Percentiles rank a stretch among this genome's conserved stretches.
These are phyloP conservation scores for Coprinopsis sp. DNA, from an alignment of 768 basidiomycete species.

Conservation along the genomic window DNA sequence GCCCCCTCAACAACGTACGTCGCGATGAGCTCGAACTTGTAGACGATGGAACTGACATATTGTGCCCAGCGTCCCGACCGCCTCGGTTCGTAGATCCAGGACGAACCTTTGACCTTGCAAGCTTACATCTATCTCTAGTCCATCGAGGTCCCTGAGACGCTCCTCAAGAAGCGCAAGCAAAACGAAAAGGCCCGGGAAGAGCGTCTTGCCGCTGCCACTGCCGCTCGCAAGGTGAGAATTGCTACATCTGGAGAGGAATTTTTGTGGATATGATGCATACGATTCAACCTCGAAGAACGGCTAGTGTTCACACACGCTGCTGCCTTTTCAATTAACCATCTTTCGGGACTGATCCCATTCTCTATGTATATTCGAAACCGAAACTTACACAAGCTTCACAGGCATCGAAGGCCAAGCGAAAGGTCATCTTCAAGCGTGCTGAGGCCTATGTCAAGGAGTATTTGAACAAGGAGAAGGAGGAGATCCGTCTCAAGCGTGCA, in stretches of 20 bases:
- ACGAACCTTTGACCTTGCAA: constrained; percentile 14
- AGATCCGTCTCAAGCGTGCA: constrained; percentile 90
- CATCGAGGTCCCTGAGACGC: constrained; percentile 97
- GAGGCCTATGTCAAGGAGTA: constrained; percentile 99
- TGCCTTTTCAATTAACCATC: constrained; percentile 85
- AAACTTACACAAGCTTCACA: constrained; percentile 27
- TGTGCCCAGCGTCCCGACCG: constrained; percentile 46
- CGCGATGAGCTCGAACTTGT: constrained; percentile 1
- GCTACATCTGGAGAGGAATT: constrained; percentile 6
- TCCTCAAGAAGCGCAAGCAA: constrained; percentile 99
- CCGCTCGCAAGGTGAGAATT: constrained; percentile 80
- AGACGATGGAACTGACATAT: constrained; percentile 3
- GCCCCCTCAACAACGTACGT: constrained; percentile 56
- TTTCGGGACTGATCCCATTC: constrained; percentile 74
- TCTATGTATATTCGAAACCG: constrained; percentile 13
- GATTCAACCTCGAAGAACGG: constrained; percentile 65
- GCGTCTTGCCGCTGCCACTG: constrained; percentile 74
- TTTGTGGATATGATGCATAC: constrained; percentile 74
- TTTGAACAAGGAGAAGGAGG: constrained; percentile 86
- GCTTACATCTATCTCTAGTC: constrained; percentile 43
- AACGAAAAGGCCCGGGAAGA: constrained; percentile 96
- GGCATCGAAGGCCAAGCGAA: constrained; percentile 89
- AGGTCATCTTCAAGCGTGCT: constrained; percentile 98
- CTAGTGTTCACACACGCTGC: constrained; percentile 62
- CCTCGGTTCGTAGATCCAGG: constrained; percentile 44